These are phyloP conservation scores for Otatea glauca DNA, from an alignment of 176 grass and related monocot genomes.

Conservation along the genomic window DNA sequence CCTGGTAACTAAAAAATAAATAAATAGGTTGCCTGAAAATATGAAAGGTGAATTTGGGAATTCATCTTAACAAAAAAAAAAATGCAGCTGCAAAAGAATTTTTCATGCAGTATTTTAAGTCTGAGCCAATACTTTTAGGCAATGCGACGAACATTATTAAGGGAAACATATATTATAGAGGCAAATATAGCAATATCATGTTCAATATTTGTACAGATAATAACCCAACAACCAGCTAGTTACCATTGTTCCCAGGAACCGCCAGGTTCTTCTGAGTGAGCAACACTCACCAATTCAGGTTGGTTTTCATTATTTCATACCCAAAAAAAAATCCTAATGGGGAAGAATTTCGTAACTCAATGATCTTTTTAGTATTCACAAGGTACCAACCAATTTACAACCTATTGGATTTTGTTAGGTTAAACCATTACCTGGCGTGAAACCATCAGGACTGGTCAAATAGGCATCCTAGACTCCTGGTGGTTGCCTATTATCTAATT, in stretches of 20 bases:
- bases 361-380: neutral
- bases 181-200: neutral
- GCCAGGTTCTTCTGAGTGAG: neutral
- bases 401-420: neutral
- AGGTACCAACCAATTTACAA: neutral
- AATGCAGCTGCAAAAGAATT: neutral
- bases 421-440: neutral
- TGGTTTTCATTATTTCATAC: neutral
- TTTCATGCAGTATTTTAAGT: neutral
- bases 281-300: neutral
- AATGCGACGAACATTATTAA: neutral
- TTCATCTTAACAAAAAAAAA: neutral
- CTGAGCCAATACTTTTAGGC: neutral
- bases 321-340: neutral
- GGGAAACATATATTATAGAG: neutral
- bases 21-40: neutral
- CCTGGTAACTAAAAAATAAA: neutral
- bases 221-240: neutral
- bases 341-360: neutral
- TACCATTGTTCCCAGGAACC: neutral
- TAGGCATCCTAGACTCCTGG: neutral
- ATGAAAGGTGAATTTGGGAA: constrained; percentile 12
- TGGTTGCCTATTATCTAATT: neutral
- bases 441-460: neutral
- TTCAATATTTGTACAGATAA: neutral